phyloP scores from a whole-genome alignment of 129 eudicot species.

The Pulicaria dysenterica region DNA sequence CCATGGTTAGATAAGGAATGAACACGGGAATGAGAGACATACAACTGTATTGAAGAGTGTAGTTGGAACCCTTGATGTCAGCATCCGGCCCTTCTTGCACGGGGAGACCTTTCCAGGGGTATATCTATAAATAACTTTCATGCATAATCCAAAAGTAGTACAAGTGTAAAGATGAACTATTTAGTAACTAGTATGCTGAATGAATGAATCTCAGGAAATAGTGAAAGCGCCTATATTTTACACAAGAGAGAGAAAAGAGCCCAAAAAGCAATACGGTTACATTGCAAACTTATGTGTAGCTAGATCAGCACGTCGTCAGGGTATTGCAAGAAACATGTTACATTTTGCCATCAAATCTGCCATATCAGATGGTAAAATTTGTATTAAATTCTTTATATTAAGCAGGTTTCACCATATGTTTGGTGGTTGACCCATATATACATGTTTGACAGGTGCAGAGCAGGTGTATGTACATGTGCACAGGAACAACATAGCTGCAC shows the following conservation, averaged over 20 bases:
- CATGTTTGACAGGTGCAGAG: slow-evolving; percentile 56
- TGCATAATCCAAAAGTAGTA: slow-evolving; percentile 13
- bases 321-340: slow-evolving; percentile 86
- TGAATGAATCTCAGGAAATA: slow-evolving; percentile 49
- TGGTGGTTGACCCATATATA: neutral
- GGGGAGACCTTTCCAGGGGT: slow-evolving; percentile 92
- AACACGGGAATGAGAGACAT: slow-evolving; percentile 43
- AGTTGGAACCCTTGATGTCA: slow-evolving; percentile 85
- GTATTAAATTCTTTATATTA: slow-evolving; percentile 4
- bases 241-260: slow-evolving; percentile 42
- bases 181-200: neutral
- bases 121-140: slow-evolving; percentile 22
- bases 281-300: slow-evolving; percentile 82
- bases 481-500: slow-evolving; percentile 65
- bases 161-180: slow-evolving; percentile 13
- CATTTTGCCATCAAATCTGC: slow-evolving; percentile 61
- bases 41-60: slow-evolving; percentile 60
- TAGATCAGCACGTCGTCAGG: slow-evolving; percentile 76
- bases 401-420: slow-evolving; percentile 8
- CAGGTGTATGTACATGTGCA: slow-evolving; percentile 79
- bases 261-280: slow-evolving; percentile 59
- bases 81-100: slow-evolving; percentile 63
- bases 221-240: slow-evolving; percentile 52
- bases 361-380: slow-evolving; percentile 53
- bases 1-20: slow-evolving; percentile 60